Evolutionary conservation across 1,139 yeast genomes (phyloP), one percentile per base, ranked within the genome.

Genomic region (Geotrichum carabidarum): DNA sequence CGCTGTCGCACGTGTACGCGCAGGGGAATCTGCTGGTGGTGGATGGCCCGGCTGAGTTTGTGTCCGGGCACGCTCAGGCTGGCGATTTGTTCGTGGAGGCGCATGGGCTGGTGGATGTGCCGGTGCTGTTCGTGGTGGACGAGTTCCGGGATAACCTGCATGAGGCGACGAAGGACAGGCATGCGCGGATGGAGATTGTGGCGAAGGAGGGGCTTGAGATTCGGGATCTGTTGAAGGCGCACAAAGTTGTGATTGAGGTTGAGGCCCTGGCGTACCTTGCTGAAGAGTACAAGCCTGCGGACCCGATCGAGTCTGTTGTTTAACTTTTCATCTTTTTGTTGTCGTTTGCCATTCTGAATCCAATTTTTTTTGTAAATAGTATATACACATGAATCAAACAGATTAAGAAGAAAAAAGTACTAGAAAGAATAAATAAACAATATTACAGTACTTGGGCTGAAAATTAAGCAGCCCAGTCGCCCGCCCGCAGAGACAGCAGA

Each of bases 161-260:
- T 59, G 68, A 73, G 41, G 79, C 86, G 18, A 74, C 76, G 31
- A 74, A 68, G 60, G 81, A 67, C 70, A 74, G 68, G 59, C 75
- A 65, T 64, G 75, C 71, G 70, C 80, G 79, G 64, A 80, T 88
- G 48, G 86, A 80, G 62, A 82, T 88, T 38, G 73, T 86, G 58
- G 79, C 83, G 59, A 84, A 86, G 68, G 95, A 89, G 63, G 86
- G 84, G 27, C 81, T 89, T 42, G 88, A 86, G 67, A 94, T 91
- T 40, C 82, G 93, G 71, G 96, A 90, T 67, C 67, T 91, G 55
- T 79, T 91, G 61, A 86, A 83, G 72, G 94, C 97, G 32, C 81
- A 86, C 65, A 79, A 88, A 59, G 75, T 91, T 58, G 81, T 82
- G 63, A 80, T 90, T 60, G 97, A 90, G 70, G 75, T 80, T 63